A percentile compares a stretch with the other conserved stretches of the same genome.
These are phyloP conservation scores for Wickerhamomyces sydowiorum DNA, from an alignment of 805 yeast species.

Conservation along the genomic window DNA sequence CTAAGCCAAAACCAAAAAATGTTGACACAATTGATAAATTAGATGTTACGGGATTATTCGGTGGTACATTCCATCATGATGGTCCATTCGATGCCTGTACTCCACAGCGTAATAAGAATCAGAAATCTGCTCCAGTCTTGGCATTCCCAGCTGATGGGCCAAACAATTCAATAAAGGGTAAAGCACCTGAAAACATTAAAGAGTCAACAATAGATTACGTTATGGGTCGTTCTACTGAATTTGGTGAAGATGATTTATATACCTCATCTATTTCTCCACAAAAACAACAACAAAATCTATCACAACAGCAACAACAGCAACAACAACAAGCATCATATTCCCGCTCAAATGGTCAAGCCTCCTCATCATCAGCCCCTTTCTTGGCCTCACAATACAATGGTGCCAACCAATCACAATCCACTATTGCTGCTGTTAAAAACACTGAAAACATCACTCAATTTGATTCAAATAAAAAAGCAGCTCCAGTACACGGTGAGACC, in stretches of 20 bases:
- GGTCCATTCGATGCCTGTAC: constrained; percentile 99
- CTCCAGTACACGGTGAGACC: constrained; percentile 77
- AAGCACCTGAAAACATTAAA: constrained; percentile 47
- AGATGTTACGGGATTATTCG: constrained; percentile 93
- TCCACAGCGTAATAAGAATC: constrained; percentile 84
- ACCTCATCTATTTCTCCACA: constrained; percentile 12
- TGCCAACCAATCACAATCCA: constrained; percentile 12
- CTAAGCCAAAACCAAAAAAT: constrained; percentile 52
- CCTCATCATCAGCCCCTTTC: no score
- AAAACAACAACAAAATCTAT: constrained; percentile 8
- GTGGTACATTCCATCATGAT: constrained; percentile 95
- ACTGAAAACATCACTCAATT: constrained; percentile 54
- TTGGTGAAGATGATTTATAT: constrained; percentile 40
- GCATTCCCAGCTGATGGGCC: constrained; percentile 98
- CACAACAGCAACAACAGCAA: not conserved
- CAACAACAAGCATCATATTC: no score
- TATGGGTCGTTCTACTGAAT: constrained; percentile 56
- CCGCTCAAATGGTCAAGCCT: no score
- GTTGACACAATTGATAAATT: constrained; percentile 92
- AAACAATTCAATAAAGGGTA: constrained; percentile 74
- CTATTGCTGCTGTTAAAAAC: constrained; percentile 40
- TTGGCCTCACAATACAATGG: not conserved
- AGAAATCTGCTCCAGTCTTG: constrained; percentile 78
- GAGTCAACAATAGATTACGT: constrained; percentile 66
- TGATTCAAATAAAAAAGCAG: constrained; percentile 63